Percentiles rank a stretch among this genome's conserved stretches.
These are phyloP conservation scores for Ampelomyces quisqualis DNA, from an alignment of 2,329 filamentous ascomycete genomes.

Conservation along the genomic window DNA sequence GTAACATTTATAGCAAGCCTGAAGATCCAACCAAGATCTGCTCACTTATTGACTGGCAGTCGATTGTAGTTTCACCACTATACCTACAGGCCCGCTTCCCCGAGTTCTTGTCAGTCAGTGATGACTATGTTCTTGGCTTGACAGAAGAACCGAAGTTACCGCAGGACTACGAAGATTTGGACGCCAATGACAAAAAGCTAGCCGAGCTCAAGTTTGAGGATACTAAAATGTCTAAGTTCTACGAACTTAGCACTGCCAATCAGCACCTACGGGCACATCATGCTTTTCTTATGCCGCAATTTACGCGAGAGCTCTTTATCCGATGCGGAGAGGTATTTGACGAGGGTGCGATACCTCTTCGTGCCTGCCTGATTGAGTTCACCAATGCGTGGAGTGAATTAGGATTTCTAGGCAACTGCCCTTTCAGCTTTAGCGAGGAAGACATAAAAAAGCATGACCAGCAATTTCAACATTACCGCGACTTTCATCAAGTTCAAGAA, in stretches of 20 bases:
- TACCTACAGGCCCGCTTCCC: slow-evolving; percentile 22
- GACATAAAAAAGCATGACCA: slow-evolving; percentile 31
- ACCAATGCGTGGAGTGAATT: slow-evolving; percentile 29
- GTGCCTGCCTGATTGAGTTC: slow-evolving; percentile 37
- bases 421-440: slow-evolving; percentile 30
- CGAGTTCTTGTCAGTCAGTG: slow-evolving; percentile 15
- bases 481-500: slow-evolving; percentile 28
- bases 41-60: slow-evolving; percentile 31
- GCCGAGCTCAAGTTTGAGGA: slow-evolving; percentile 8
- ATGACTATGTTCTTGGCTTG: slow-evolving; percentile 14
- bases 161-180: slow-evolving; percentile 12
- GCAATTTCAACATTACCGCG: slow-evolving; percentile 36
- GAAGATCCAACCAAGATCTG: slow-evolving; percentile 18
- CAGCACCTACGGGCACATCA: slow-evolving; percentile 16
- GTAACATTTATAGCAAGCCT: slow-evolving; percentile 37
- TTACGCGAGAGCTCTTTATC: slow-evolving; percentile 38
- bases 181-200: slow-evolving; percentile 6
- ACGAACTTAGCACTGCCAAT: slow-evolving; percentile 32
- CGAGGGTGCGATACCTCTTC: slow-evolving; percentile 39
- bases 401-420: slow-evolving; percentile 25
- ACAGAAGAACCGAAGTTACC: slow-evolving; percentile 10
- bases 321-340: slow-evolving; percentile 27
- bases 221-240: slow-evolving; percentile 29
- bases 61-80: slow-evolving; percentile 20
- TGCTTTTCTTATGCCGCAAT: slow-evolving; percentile 29